These are phyloP conservation scores for Penicillium capsulatum DNA, from an alignment of 2,329 filamentous ascomycete genomes.

Conservation along the genomic window DNA sequence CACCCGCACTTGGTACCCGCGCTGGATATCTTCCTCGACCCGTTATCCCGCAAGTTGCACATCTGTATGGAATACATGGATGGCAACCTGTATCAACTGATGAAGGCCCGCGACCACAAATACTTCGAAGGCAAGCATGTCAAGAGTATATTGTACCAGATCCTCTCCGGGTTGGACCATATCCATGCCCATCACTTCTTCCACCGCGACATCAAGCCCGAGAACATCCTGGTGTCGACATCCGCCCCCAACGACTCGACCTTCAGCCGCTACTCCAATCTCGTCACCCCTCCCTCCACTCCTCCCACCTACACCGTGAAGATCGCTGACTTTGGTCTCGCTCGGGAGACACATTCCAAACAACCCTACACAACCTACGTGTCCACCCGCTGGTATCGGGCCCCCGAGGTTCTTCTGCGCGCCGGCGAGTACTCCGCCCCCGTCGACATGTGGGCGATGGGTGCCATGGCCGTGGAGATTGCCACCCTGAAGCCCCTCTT, in stretches of 20 bases:
- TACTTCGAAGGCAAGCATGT: slow-evolving; percentile 83
- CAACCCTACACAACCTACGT: slow-evolving; percentile 97
- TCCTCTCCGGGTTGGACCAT: slow-evolving; percentile 91
- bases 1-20: slow-evolving; percentile 95
- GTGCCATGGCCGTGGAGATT: slow-evolving; percentile 97
- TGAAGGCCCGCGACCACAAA: slow-evolving; percentile 98
- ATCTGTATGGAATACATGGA: slow-evolving; percentile 99
- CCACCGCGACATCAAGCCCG: slow-evolving; percentile 97
- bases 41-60: slow-evolving; percentile 91
- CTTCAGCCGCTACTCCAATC: slow-evolving; percentile 85
- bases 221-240: slow-evolving; percentile 96
- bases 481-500: slow-evolving; percentile 95
- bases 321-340: slow-evolving; percentile 95
- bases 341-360: slow-evolving; percentile 95
- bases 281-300: slow-evolving; percentile 92
- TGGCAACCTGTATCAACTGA: slow-evolving; percentile 95
- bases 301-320: slow-evolving; percentile 94
- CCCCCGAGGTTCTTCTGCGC: slow-evolving; percentile 86
- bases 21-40: slow-evolving; percentile 96
- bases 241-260: slow-evolving; percentile 81
- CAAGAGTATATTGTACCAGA: slow-evolving; percentile 97
- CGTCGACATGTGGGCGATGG: slow-evolving; percentile 97
- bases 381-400: slow-evolving; percentile 91
- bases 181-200: slow-evolving; percentile 98
- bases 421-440: slow-evolving; percentile 96